These are phyloP conservation scores for Gigaspora rosea DNA, from an alignment of 192 early-diverging fungal species.

Conservation along the genomic window DNA sequence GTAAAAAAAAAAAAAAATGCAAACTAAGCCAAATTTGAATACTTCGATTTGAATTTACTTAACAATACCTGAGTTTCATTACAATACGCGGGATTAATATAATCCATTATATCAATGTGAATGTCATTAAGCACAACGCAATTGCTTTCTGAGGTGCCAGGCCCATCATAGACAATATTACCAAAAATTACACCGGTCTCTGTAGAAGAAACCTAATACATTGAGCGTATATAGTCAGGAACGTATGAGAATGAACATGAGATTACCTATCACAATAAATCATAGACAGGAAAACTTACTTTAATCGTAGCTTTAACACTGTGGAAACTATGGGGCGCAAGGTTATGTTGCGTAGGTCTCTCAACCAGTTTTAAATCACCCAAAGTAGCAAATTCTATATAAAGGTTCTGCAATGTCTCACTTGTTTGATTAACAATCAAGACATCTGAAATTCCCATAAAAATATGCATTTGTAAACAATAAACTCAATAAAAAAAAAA, in stretches of 20 bases:
- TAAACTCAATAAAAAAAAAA: background rate
- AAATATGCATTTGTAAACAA: background rate
- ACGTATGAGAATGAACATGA: no score
- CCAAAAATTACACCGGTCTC: constrained; percentile 98
- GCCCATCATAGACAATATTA: constrained; percentile 98
- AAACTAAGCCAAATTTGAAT: no score
- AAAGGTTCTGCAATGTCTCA: constrained; percentile 93
- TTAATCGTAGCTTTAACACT: constrained; percentile 97
- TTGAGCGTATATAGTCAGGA: no score
- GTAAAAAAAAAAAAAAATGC: no score
- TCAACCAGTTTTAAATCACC: constrained; percentile 98
- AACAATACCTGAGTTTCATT: constrained; percentile 73
- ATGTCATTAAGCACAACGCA: constrained; percentile 97
- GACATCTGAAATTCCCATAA: constrained; percentile 64
- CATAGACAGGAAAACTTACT: constrained; percentile 32
- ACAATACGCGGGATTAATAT: constrained; percentile 91
- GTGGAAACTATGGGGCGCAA: constrained; percentile 91
- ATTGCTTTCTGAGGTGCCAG: constrained; percentile 83
- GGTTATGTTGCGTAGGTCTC: constrained; percentile 82
- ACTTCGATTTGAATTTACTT: no score
- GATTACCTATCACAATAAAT: no score
- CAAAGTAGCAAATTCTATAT: constrained; percentile 97
- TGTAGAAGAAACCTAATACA: constrained; percentile 81
- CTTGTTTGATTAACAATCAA: constrained; percentile 96
- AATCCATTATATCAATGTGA: constrained; percentile 99